Base-by-base conservation (phyloP, 305 asterid genomes). In the Lippia alba region DNA sequence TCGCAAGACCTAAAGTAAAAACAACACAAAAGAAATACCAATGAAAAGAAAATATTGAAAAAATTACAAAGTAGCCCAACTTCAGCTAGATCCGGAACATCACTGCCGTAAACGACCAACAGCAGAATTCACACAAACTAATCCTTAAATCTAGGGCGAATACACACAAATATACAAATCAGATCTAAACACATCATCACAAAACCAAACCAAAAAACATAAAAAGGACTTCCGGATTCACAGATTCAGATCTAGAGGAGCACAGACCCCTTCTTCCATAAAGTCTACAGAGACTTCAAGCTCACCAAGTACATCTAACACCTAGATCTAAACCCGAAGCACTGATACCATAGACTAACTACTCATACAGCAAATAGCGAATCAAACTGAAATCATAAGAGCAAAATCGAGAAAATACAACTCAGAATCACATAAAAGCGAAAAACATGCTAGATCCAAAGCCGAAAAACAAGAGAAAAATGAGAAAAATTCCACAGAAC, bases 391-490 rank as follows among this genome's bases (percentile, higher is more conserved):
- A 57, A 61, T 5, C 0, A 45, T 49, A n/a, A 6, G 69, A 59
- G 51, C n/a, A 54, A 70, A 34, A 57, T 20, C 44, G 54, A 39
- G 30, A 32, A 20, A 50, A 51, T 11, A 0, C 8, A 33, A 57
- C 10, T 24, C 54, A 15, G 40, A 57, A 39, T 55, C 72, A 16
- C 24, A 59, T 45, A 55, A 67, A 20, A 36, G 62, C 71, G 76
- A 51, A 32, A 64, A 65, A 66, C 41, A 67, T 58, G 83, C 62
- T 69, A 20, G 60, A 75, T 66, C 83, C 30, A 15, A 54, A 51
- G 14, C 40, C 5, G 24, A 48, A 6, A 39, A 1, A 19, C 44
- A 30, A 69, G 14, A 24, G 41, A 40, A 20, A 59, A 17, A 16
- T 6, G 6, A 12, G 30, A 33, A 4, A 17, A 58, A 39, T 30